Base-by-base conservation (phyloP, 2,329 filamentous ascomycete species). In the Ceratocystiopsis minuta region DNA sequence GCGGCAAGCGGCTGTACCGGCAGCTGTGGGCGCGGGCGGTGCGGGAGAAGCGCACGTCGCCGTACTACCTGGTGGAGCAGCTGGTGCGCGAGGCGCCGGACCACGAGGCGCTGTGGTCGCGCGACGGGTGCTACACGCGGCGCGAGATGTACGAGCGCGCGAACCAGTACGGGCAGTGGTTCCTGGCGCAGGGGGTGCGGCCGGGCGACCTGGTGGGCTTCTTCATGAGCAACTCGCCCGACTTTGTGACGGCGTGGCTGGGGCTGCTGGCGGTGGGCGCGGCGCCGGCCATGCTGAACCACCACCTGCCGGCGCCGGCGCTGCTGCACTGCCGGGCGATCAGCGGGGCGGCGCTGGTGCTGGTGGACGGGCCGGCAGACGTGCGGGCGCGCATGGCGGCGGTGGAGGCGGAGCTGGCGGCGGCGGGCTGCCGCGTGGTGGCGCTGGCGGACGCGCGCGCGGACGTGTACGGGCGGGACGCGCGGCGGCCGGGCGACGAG, bases 221-320 rank as follows among this genome's bases (percentile, higher is more conserved):
- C 45, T 80, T 78, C 55, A 69, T 82, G 56, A 67, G 65, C 51
- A 84, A 83, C 55, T 70, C 72, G 14, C 66, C 74, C 0, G 76
- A 83, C 43, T 81, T 82, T 49, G 51, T 79, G 10, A 71, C 80
- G 39, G 67, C 68, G 3, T 79, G 77, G 71, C 53, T 82, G 35
- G 78, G 70, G 0, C 59, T 78, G 3, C 70, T 71, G 65, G 67
- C 72, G 11, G 70, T 83, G 43, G 79, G 79, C 4, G 73, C 73
- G 14, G 75, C 75, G 0, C 79, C 79, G 0, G 78, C 79, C 0
- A 68, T 80, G 57, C 77, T 84, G 54, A 84, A 84, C 54, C 73
- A 78, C 54, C 77, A 83, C 52, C 60, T 84, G 9, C 63, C 67
- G 9, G 73, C 70, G 0, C 68, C 76, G 48, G 70, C 76, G 2